Percentiles rank a stretch among this genome's conserved stretches.
Conservation (phyloP, 805 yeast genomes). For the Metschnikowia shivogae region DNA sequence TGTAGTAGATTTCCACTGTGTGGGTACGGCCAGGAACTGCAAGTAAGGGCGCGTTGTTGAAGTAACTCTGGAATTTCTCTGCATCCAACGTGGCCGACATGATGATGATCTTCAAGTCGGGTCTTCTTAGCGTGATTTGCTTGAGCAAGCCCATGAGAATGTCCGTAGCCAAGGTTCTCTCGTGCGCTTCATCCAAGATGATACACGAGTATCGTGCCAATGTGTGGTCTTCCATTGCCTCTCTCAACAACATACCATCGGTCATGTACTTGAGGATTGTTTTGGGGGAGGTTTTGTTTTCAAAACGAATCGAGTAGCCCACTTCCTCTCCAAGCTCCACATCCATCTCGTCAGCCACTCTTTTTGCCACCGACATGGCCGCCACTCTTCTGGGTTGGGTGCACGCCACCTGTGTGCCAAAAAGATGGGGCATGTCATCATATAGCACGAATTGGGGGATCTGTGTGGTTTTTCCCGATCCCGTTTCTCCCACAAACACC, state of each 20-base stretch:
- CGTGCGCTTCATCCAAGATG: constrained; percentile 96
- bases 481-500: constrained; percentile 99
- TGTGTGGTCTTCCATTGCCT: constrained; percentile 95
- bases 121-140: constrained; percentile 72
- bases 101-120: constrained; percentile 84
- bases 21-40: constrained; percentile 98
- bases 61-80: constrained; percentile 87
- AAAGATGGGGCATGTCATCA: constrained; percentile 88
- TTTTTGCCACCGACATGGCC: constrained; percentile 96
- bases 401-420: constrained; percentile 86
- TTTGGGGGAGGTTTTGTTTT: constrained; percentile 74
- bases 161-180: constrained; percentile 94
- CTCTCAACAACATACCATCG: constrained; percentile 96
- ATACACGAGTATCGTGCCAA: constrained; percentile 80
- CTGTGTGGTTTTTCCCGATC: constrained; percentile 98
- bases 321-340: constrained; percentile 90
- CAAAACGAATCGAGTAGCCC: constrained; percentile 93
- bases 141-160: constrained; percentile 92
- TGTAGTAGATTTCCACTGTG: constrained; percentile 95
- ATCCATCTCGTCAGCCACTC: constrained; percentile 98
- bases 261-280: constrained; percentile 95
- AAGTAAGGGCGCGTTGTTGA: constrained; percentile 85
- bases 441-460: constrained; percentile 92
- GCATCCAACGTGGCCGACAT: constrained; percentile 99
- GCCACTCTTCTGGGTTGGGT: constrained; percentile 98